Evolutionary conservation across 1,139 yeast species (phyloP).

Genomic region (Magnusiomyces clavatus): DNA sequence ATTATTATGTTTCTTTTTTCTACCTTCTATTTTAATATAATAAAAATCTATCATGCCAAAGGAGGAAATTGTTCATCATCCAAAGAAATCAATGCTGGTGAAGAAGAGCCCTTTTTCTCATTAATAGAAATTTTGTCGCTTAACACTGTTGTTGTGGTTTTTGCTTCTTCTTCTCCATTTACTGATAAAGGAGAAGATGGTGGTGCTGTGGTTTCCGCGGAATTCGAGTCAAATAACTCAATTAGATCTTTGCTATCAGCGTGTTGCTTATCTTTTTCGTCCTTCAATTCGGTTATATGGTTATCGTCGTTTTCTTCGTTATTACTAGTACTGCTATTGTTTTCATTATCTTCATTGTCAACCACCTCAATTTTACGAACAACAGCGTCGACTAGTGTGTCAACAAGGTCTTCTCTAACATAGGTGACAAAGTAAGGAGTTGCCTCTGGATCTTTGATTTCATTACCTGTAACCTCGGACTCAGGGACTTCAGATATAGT

Average conservation of each 20-base stretch:
- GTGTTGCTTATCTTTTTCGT: not conserved
- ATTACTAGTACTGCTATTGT: not conserved
- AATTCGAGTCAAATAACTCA: too few species aligned
- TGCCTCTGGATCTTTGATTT: constrained; percentile 61
- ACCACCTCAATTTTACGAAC: constrained; percentile 17
- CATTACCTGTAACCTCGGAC: constrained; percentile 60
- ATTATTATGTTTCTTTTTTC: too few species aligned
- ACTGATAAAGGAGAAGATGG: not conserved
- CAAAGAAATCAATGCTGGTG: too few species aligned
- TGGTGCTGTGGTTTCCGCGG: too few species aligned
- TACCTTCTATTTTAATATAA: too few species aligned
- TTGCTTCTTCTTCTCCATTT: not conserved
- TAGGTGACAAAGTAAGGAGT: constrained; percentile 91
- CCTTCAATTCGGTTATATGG: not conserved
- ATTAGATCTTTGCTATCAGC: not conserved
- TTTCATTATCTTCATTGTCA: not conserved
- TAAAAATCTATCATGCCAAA: too few species aligned
- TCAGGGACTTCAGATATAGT: constrained; percentile 70
- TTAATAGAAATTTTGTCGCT: not conserved
- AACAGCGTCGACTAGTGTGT: constrained; percentile 55
- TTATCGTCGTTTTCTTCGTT: not conserved
- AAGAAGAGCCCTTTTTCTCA: too few species aligned
- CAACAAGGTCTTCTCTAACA: constrained; percentile 55
- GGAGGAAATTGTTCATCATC: too few species aligned
- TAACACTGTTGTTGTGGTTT: not conserved